phyloP scores from a whole-genome alignment of 306 rosid genomes.

The Ammopiptanthus mongolicus region DNA sequence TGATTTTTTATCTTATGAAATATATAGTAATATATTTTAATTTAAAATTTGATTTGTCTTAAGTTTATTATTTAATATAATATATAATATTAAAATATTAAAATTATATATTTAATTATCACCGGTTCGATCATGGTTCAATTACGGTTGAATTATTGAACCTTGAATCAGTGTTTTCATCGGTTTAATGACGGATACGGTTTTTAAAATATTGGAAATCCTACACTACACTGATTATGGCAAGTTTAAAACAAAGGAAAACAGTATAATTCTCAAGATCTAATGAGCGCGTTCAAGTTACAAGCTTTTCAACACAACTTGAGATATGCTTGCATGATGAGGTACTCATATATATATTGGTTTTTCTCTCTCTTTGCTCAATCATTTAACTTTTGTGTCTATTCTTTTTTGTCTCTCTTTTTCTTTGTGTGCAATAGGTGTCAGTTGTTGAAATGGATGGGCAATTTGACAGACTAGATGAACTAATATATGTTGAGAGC shows the following conservation, averaged over 20 bases:
- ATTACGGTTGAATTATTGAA: too few relatives aligned
- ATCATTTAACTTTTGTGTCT: background rate
- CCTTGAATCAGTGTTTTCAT: too few relatives aligned
- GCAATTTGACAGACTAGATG: slow-evolving; percentile 97
- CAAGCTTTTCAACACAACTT: too few relatives aligned
- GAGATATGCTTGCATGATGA: background rate
- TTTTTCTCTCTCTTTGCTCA: background rate
- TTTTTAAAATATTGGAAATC: too few relatives aligned
- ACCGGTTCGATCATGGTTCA: too few relatives aligned
- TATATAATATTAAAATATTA: too few relatives aligned
- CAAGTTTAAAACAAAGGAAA: background rate
- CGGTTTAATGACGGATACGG: too few relatives aligned
- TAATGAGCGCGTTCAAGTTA: background rate
- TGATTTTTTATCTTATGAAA: too few relatives aligned
- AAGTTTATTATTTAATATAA: too few relatives aligned
- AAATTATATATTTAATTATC: too few relatives aligned
- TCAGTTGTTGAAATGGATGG: slow-evolving; percentile 98
- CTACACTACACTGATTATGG: background rate
- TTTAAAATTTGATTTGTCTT: too few relatives aligned
- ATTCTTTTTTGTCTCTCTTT: background rate
- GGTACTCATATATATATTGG: background rate
- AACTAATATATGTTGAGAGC: slow-evolving; percentile 91
- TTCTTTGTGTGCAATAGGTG: slow-evolving; percentile 43
- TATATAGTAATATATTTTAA: too few relatives aligned
- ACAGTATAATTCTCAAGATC: background rate